phyloP scores from a whole-genome alignment of 1,139 yeast genomes.

The Yamadazyma friedrichii region DNA sequence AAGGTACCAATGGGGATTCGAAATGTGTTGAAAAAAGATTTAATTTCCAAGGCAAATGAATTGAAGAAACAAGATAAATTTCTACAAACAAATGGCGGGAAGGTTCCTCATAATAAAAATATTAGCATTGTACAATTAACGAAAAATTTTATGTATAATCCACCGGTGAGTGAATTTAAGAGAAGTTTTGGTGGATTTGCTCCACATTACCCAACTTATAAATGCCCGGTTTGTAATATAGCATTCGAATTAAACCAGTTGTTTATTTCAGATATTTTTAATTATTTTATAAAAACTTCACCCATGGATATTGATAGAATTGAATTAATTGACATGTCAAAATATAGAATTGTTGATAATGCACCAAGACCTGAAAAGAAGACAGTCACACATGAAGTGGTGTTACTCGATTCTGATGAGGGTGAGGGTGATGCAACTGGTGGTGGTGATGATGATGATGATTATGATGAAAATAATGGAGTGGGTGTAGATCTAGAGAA shows the following conservation, averaged over 20 bases:
- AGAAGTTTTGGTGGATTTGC: conserved; percentile 1
- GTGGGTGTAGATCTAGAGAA: not conserved
- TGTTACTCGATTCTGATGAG: conserved; percentile 23
- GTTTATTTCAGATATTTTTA: conserved; percentile 40
- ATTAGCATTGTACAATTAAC: conserved; percentile 9
- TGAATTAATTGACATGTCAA: conserved; percentile 36
- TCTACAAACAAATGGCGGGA: conserved; percentile 2
- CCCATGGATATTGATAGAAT: conserved; percentile 35
- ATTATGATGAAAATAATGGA: not conserved
- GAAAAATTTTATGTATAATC: conserved; percentile 14
- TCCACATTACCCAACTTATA: conserved; percentile 23
- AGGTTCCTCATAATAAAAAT: not conserved
- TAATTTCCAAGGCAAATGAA: conserved; percentile 25
- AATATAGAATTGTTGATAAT: conserved; percentile 36
- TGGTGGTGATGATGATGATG: not conserved
- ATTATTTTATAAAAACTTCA: conserved; percentile 42
- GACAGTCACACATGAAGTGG: conserved; percentile 22
- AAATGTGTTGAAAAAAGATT: conserved; percentile 26
- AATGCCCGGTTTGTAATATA: conserved; percentile 43
- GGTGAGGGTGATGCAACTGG: not conserved
- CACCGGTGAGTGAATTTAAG: conserved; percentile 12
- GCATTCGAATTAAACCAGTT: conserved; percentile 35
- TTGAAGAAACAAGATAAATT: conserved; percentile 20
- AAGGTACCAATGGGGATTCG: conserved; percentile 32
- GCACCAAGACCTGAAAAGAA: conserved; percentile 7